Percentiles rank a stretch among this genome's conserved stretches.
These are phyloP conservation scores for Lumnitzera racemosa DNA, from an alignment of 345 rosid genomes.

Conservation along the genomic window DNA sequence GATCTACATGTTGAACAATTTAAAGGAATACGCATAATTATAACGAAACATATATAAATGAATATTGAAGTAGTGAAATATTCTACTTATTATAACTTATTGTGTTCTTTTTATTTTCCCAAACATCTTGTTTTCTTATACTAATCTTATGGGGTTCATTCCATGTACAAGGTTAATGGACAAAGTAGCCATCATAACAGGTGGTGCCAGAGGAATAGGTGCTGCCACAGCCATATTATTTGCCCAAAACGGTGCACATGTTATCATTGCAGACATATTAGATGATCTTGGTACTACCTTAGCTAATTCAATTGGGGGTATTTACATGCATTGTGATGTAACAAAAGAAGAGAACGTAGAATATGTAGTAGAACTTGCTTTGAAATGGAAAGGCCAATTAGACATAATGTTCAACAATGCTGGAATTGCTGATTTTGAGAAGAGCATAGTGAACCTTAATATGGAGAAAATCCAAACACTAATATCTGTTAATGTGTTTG, in stretches of 20 bases:
- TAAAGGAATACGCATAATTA: too few species aligned
- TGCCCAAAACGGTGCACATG: conserved; percentile 56
- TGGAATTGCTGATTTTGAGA: conserved; percentile 33
- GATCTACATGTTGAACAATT: too few species aligned
- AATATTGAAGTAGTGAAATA: too few species aligned
- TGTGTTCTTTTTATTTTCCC: too few species aligned
- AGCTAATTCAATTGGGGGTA: conserved; percentile 56
- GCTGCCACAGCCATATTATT: conserved; percentile 71
- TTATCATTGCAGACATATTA: conserved; percentile 63
- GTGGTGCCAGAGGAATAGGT: conserved; percentile 87
- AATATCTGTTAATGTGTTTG: conserved; percentile 51
- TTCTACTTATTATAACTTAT: too few species aligned
- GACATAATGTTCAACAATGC: conserved; percentile 53
- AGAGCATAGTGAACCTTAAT: conserved; percentile 51
- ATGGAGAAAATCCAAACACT: conserved; percentile 35
- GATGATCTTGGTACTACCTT: conserved; percentile 42
- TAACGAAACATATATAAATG: too few species aligned
- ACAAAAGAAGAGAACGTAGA: conserved; percentile 54
- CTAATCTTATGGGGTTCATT: too few species aligned
- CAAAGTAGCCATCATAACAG: conserved; percentile 70
- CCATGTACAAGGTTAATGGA: conserved; percentile 29
- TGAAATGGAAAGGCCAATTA: conserved; percentile 45
- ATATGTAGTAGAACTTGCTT: conserved; percentile 46
- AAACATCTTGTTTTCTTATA: too few species aligned
- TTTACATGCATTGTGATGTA: conserved; percentile 70